Evolutionary conservation across 2,329 filamentous ascomycete genomes (phyloP), one percentile per base, ranked within the genome.

Genomic region (Colletotrichum tofieldiae): DNA sequence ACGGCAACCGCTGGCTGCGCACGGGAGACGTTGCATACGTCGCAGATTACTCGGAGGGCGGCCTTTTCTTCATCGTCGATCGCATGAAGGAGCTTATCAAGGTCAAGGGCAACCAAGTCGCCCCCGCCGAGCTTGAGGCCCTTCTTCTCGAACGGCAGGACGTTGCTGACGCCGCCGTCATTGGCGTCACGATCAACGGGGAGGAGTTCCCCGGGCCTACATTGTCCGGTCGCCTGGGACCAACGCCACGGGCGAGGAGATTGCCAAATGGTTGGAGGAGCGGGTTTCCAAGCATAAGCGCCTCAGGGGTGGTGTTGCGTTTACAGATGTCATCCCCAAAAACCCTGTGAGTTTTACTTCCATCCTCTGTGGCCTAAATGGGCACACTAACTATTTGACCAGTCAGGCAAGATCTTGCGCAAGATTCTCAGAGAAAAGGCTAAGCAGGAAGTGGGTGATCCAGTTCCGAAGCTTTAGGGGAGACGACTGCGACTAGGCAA

Each of bases 1-100:
- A 86, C 71, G 87, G 86, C 56, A 86, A 83, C 39, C 82, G 90
- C 23, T 95, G 93, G 93, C 81, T 95, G 73, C 91, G 90, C 78
- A 95, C 93, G 0, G 93, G 93, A 3, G 93, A 95, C 75, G 88
- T 95, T 61, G 92, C 89, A 20, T 92, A 90, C 76, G 86, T 94
- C 73, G 85, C 91, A 64, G 86, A 86, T 39, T 89, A 91, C 75
- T 85, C 87, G 71, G 77, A 82, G 0, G 87, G 87, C 18, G 84
- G 81, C 0, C 80, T 84, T 61, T 84, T 87, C 75, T 89, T 89
- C 78, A 91, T 95, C 35, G 91, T 95, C 41, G 93, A 96, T 80
- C 88, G 93, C 49, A 90, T 90, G 65, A 83, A 96, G 86, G 89
- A 91, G 79, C 83, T 91, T 67, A 90, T 91, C 82, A 90, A 91